Conservation (phyloP, 2,329 filamentous ascomycete species). For the Sclerotinia nivalis region DNA sequence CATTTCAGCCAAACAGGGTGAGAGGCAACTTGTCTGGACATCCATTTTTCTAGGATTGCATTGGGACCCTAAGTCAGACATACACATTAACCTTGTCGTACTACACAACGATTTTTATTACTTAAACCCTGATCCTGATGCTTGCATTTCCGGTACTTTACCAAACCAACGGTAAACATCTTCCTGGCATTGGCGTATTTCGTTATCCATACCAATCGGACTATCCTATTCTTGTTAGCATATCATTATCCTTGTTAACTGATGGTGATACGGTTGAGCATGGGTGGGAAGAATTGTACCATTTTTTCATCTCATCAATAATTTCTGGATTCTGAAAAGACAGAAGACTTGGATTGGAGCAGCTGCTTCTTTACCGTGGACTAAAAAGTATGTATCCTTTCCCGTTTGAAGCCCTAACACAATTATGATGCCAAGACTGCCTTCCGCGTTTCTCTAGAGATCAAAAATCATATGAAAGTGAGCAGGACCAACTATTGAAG, state of each 20-base stretch:
- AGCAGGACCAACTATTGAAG: background rate
- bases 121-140: constrained; percentile 18
- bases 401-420: background rate
- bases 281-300: background rate
- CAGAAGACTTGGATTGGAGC: background rate
- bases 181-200: constrained; percentile 11
- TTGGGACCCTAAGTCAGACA: background rate
- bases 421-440: background rate
- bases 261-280: background rate
- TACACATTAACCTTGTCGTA: background rate
- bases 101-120: background rate
- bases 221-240: constrained; percentile 12
- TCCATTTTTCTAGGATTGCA: background rate
- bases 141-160: constrained; percentile 23
- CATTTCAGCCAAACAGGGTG: constrained; percentile 6
- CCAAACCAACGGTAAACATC: constrained; percentile 24
- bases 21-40: constrained; percentile 1
- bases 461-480: constrained; percentile 13
- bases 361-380: background rate
- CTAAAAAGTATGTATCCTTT: background rate
- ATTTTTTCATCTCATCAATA: background rate
- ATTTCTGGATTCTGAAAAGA: constrained; percentile 1
- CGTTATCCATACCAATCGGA: constrained; percentile 21
- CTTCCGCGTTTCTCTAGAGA: background rate
- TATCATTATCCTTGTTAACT: background rate